phyloP scores from a whole-genome alignment of 306 rosid genomes.

The Purshia tridentata region DNA sequence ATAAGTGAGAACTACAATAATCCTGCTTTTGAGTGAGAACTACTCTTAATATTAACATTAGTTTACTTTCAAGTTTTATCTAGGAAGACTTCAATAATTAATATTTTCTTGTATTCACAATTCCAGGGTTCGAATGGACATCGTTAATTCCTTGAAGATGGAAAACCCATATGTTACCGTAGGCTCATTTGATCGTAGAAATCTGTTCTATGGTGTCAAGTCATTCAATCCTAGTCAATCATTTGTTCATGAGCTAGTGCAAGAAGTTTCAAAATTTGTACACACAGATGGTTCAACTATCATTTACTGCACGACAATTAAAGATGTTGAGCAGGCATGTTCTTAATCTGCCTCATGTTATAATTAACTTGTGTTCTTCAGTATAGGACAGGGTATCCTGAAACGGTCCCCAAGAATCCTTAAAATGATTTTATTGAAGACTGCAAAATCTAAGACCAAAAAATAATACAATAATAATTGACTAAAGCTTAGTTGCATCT shows the following conservation, averaged over 20 bases:
- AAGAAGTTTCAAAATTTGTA: slow-evolving; percentile 56
- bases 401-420: neutral
- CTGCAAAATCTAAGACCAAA: neutral
- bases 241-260: slow-evolving; percentile 64
- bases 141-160: slow-evolving; percentile 72
- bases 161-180: slow-evolving; percentile 55
- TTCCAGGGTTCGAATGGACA: slow-evolving; percentile 76
- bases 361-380: neutral
- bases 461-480: neutral
- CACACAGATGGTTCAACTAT: slow-evolving; percentile 69
- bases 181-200: slow-evolving; percentile 84
- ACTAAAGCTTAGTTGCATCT: neutral
- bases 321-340: slow-evolving; percentile 78
- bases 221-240: slow-evolving; percentile 53
- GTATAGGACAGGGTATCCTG: neutral
- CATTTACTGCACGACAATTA: slow-evolving; percentile 84
- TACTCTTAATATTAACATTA: slow-evolving; percentile 4
- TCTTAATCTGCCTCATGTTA: neutral
- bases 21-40: neutral
- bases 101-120: slow-evolving; percentile 11
- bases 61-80: slow-evolving; percentile 11
- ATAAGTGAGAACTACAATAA: neutral
- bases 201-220: slow-evolving; percentile 88
- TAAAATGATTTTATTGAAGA: neutral
- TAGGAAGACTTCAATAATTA: neutral